Conservation (phyloP, 257 asterid species). For the Petunia secreta region DNA sequence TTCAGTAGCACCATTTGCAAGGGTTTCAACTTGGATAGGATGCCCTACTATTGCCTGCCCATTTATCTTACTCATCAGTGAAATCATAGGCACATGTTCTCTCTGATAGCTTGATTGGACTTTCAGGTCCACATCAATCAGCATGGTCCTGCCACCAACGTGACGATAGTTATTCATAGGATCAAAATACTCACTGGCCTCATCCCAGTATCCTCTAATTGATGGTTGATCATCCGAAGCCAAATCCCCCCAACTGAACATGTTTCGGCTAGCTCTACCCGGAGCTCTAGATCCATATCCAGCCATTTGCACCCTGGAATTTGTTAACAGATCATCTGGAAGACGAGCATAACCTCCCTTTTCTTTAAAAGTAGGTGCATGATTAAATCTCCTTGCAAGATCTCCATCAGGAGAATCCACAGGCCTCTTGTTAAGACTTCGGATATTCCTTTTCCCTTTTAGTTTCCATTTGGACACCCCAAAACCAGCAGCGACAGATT, state of each 20-base stretch:
- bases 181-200: conserved; percentile 48
- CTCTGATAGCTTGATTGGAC: conserved; percentile 79
- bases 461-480: conserved; percentile 81
- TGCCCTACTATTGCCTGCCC: conserved; percentile 95
- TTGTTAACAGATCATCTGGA: conserved; percentile 43
- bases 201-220: conserved; percentile 68
- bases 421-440: conserved; percentile 58
- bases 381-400: conserved; percentile 44
- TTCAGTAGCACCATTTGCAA: conserved; percentile 63
- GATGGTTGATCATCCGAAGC: conserved; percentile 52
- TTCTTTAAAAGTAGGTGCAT: conserved; percentile 41
- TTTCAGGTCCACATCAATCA: conserved; percentile 78
- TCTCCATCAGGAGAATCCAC: conserved; percentile 55
- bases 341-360: conserved; percentile 46
- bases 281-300: conserved; percentile 51
- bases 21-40: conserved; percentile 79
- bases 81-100: conserved; percentile 80
- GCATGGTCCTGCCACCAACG: conserved; percentile 54
- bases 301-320: conserved; percentile 41
- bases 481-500: conserved; percentile 41
- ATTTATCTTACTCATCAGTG: conserved; percentile 76
- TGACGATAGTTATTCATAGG: conserved; percentile 47
- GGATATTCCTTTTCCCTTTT: conserved; percentile 81
- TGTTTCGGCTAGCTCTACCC: conserved; percentile 38
- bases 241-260: conserved; percentile 47